phyloP scores from a whole-genome alignment of 345 rosid genomes.

The Turnera subulata region DNA sequence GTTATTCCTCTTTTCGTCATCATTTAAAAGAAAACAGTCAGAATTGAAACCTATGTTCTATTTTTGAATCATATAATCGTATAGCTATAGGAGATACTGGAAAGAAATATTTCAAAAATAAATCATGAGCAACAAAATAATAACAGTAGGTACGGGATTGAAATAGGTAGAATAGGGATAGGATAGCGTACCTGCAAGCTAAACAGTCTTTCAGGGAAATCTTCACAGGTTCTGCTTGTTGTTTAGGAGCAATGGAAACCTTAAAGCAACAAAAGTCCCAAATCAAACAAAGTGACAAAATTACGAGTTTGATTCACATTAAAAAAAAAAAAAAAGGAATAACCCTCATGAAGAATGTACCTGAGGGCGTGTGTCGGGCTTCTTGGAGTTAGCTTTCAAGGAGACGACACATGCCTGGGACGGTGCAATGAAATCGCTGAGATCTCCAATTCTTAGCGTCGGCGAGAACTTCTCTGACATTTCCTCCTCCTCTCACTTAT shows the following conservation, averaged over 20 bases:
- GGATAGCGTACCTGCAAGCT: conserved; percentile 71
- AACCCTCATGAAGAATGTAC: conserved; percentile 30
- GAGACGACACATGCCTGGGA: conserved; percentile 86
- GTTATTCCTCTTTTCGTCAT: neutral
- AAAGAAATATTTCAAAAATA: no score
- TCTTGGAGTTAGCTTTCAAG: conserved; percentile 43
- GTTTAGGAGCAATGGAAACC: conserved; percentile 46
- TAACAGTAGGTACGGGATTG: no score
- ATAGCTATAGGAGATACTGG: no score
- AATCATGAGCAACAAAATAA: no score
- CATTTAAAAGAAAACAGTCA: no score
- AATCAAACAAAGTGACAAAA: neutral
- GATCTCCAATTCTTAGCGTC: conserved; percentile 82
- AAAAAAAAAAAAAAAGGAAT: neutral
- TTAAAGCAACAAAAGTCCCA: conserved; percentile 19
- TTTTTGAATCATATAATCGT: no score
- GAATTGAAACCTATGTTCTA: no score
- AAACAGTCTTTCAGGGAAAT: conserved; percentile 96
- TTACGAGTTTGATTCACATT: neutral
- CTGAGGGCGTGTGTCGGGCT: conserved; percentile 45
- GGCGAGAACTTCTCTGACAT: conserved; percentile 95
- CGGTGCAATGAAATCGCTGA: conserved; percentile 89
- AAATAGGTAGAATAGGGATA: neutral
- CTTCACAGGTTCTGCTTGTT: conserved; percentile 62
- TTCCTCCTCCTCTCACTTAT: conserved; percentile 1